Evolutionary conservation across 164 flowering plant species (phyloP).

Genomic region (Malania oleifera): DNA sequence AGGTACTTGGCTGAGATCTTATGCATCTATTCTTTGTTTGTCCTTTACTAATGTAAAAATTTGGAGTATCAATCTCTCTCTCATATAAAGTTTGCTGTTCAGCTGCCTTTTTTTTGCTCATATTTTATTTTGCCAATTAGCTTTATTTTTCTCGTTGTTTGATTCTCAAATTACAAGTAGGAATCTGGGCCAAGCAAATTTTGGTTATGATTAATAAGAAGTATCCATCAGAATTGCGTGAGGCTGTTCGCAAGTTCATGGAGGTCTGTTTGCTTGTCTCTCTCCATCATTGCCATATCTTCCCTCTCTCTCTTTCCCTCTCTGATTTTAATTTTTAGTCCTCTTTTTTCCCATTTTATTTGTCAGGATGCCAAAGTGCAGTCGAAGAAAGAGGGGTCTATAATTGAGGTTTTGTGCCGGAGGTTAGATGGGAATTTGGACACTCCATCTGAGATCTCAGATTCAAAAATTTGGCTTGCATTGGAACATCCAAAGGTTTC

Average conservation of each 20-base stretch:
- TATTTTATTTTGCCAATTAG: not conserved
- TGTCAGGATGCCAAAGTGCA: constrained; percentile 48
- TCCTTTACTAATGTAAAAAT: too few relatives aligned
- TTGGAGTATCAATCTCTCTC: too few relatives aligned
- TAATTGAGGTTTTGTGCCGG: constrained; percentile 41
- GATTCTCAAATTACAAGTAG: constrained; percentile 23
- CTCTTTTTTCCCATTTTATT: not conserved
- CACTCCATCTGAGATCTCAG: constrained; percentile 33
- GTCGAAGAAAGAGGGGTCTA: constrained; percentile 34
- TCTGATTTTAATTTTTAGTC: not conserved
- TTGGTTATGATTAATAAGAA: constrained; percentile 44
- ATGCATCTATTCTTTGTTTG: not conserved
- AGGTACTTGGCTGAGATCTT: constrained; percentile 30
- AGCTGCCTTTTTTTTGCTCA: not conserved
- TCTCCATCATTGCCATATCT: not conserved
- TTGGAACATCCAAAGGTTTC: constrained; percentile 86
- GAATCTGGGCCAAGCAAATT: constrained; percentile 54
- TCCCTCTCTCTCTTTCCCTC: not conserved
- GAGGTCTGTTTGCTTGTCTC: constrained; percentile 35
- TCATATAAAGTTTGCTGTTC: too few relatives aligned
- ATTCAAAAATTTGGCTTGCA: constrained; percentile 69
- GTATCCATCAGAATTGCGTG: constrained; percentile 60
- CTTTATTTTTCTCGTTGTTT: not conserved
- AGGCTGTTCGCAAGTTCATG: constrained; percentile 51
- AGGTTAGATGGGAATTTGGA: constrained; percentile 51